phyloP scores from a whole-genome alignment of 371 early-diverging fungal species.

The Chytridiales sp. region DNA sequence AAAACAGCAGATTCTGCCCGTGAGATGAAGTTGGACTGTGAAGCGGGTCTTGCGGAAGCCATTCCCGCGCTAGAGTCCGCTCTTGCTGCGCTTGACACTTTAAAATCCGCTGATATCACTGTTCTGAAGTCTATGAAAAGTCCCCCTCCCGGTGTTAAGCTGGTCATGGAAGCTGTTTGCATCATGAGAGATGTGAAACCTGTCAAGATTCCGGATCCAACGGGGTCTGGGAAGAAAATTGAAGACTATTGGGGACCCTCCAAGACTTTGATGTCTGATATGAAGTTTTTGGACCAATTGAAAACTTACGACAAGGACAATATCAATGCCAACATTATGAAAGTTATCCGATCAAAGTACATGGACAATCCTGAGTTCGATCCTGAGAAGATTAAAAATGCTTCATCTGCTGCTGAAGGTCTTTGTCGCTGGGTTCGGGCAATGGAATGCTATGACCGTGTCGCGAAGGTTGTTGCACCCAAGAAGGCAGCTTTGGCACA shows the following conservation, averaged over 20 bases:
- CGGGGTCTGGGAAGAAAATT: conserved; percentile 53
- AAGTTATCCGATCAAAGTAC: conserved; percentile 52
- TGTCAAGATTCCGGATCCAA: conserved; percentile 54
- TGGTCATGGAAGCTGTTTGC: conserved; percentile 59
- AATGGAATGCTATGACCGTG: conserved; percentile 55
- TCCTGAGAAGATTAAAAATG: conserved; percentile 54
- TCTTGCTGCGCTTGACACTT: conserved; percentile 52
- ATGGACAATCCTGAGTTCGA: conserved; percentile 59
- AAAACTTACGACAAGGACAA: conserved; percentile 57
- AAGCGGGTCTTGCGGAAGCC: conserved; percentile 53
- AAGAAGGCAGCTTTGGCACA: conserved; percentile 48
- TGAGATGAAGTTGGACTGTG: conserved; percentile 55
- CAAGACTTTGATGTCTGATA: conserved; percentile 51
- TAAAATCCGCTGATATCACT: conserved; percentile 53
- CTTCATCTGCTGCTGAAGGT: conserved; percentile 59
- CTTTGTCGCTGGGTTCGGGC: conserved; percentile 57
- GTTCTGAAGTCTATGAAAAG: conserved; percentile 58
- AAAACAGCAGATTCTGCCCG: conserved; percentile 49
- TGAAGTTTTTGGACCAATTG: conserved; percentile 50
- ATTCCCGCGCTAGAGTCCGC: conserved; percentile 55
- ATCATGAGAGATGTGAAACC: conserved; percentile 59
- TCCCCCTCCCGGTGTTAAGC: conserved; percentile 54
- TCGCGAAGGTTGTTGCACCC: conserved; percentile 58
- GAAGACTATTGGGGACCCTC: conserved; percentile 56
- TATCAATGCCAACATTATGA: conserved; percentile 51